Base-by-base conservation (phyloP, 345 rosid genomes). In the Hibiscus syriacus region DNA sequence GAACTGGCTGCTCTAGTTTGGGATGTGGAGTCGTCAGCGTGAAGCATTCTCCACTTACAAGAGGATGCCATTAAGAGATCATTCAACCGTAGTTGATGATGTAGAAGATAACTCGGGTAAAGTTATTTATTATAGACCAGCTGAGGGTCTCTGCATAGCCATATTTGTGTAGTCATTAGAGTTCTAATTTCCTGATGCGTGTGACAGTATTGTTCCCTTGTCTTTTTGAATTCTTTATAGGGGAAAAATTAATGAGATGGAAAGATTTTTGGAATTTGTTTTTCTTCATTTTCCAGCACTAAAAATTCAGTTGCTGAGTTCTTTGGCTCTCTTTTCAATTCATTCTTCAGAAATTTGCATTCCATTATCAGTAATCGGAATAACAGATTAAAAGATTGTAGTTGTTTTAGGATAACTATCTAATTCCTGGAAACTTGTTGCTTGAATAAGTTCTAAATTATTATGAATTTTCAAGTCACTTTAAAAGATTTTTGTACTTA, bases 71-170 rank as follows among this genome's bases (percentile, higher is more conserved):
- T 82, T 86, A 4, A 91, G 85, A 81, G 98, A 87, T 55, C 69
- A 77, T 79, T 12, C 82, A 3, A 61, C 76, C 13, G 16, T 48
- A 61, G 14, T 70, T 49, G 96, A 89, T 49, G 96, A 89, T 23
- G 68, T 81, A 57, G 96, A 89, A 81, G 93, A 85, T 1, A 75
- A 67, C 70, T 79, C 87, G 61, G 96, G 96, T 90, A 79, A 74
- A 55, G 29, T 16, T 26, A 34, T n/a, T n/a, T n/a, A n/a, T 66
- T 26, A 34, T 66, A 29, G 61, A 19, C 39, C 27, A 11, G 54
- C 46, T 26, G 71, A 59, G 36, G n/a, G 34, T 64, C 0, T 34
- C 32, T 55, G 23, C 25, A 26, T 16, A 55, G 59, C 57, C 29
- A 41, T 46, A 43, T 34, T 43, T 30, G 36, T 70, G 48, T n/a